Base-by-base conservation (phyloP, 148 eudicot genomes). In the Persicaria maculosa region DNA sequence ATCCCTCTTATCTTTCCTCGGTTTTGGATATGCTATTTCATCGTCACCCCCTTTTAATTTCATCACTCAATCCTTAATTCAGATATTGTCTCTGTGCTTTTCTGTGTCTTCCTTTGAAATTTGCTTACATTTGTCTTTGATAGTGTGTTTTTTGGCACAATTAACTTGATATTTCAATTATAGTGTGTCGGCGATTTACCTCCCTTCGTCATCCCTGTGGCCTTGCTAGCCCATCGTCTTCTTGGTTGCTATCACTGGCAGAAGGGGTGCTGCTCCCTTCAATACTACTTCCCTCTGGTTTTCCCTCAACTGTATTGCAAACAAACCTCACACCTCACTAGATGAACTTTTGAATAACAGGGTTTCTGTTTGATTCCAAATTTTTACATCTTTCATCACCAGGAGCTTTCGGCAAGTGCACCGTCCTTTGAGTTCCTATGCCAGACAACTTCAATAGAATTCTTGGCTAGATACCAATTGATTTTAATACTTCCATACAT, bases 381-480 rank as follows among this genome's bases (percentile, higher is more conserved):
- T 68, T 95, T 90, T 72, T 95, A 86, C 78, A 79, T 92, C 48
- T 95, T 95, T 83, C 99, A 47, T 47, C 50, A 8, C 50, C 4
- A 47, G 50, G 50, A 47, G 50, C 50, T 47, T 47, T 47, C 4
- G 8, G 8, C 50, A 47, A 47, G 50, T 47, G 50, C 5, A 8
- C 8, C 50, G 50, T 4, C 50, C 4, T 4, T 4, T 47, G 50
- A 47, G 50, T 47, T 47, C 50, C 50, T 47, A 4, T 47, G 50
- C 50, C 50, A 47, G 4, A 47, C 50, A 47, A 47, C 5, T 47
- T 47, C 11, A 48, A 11, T 48, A 48, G 50, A 48, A 7, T 48
- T 48, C 50, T 48, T 48, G 50, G 6, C 50, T 48, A 48, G 50
- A 48, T 48, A 48, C 11, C 50, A 48, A 11, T 48, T 48, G 50